Evolutionary conservation across 768 basidiomycete genomes (phyloP).

Genomic region (Pleurotus tuoliensis): DNA sequence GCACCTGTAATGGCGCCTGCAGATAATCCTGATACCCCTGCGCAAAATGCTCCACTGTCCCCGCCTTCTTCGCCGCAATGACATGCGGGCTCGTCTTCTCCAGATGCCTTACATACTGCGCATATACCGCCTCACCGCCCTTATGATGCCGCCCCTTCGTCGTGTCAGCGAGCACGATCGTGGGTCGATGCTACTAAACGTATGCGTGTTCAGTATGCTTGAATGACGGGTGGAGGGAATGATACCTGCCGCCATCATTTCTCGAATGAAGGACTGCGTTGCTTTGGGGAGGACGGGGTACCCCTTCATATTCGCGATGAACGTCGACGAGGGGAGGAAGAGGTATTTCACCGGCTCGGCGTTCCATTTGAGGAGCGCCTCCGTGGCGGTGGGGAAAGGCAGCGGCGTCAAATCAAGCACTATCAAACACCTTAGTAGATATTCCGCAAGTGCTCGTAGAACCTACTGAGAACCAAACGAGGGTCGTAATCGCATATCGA

Average conservation of each 20-base stretch:
- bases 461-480: conserved; percentile 68
- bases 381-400: conserved; percentile 75
- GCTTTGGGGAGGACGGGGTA: conserved; percentile 96
- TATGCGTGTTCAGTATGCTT: conserved; percentile 12
- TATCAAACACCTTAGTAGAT: conserved; percentile 27
- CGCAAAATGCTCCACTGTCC: conserved; percentile 86
- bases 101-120: conserved; percentile 82
- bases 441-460: conserved; percentile 3
- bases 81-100: conserved; percentile 73
- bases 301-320: conserved; percentile 93
- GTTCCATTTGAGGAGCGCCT: conserved; percentile 82
- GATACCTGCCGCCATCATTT: conserved; percentile 75
- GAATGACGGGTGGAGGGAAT: conserved; percentile 6
- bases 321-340: conserved; percentile 84
- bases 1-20: conserved; percentile 89
- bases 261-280: conserved; percentile 86
- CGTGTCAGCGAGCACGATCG: conserved; percentile 75
- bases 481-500: conserved; percentile 83
- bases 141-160: conserved; percentile 59
- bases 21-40: conserved; percentile 93
- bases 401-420: conserved; percentile 84
- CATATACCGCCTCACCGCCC: conserved; percentile 85
- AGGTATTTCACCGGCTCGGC: conserved; percentile 91
- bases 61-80: conserved; percentile 57
- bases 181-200: conserved; percentile 71